A percentile compares a stretch with the other conserved stretches of the same genome.
Evolutionary conservation across 192 early-diverging fungal species (phyloP).

Genomic region (Podila epigama): DNA sequence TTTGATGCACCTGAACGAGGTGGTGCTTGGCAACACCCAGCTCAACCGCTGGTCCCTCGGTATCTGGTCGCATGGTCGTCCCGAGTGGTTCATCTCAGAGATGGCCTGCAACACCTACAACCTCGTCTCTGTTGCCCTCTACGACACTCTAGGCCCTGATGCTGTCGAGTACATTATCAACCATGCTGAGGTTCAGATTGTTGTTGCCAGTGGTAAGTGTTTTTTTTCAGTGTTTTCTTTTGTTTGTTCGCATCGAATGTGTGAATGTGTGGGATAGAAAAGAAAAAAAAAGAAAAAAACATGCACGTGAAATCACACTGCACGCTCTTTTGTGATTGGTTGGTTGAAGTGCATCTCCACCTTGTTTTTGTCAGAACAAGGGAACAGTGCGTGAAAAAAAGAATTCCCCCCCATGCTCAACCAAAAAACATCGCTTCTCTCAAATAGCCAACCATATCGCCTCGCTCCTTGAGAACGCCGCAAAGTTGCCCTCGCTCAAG

Average conservation of each 20-base stretch:
- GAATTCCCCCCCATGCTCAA: too few relatives aligned
- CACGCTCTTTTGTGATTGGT: too few relatives aligned
- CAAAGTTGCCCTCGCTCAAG: constrained; percentile 68
- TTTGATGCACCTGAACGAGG: constrained; percentile 67
- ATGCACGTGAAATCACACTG: too few relatives aligned
- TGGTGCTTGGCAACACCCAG: constrained; percentile 43
- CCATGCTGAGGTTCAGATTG: constrained; percentile 81
- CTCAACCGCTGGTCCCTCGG: constrained; percentile 61
- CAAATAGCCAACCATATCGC: constrained; percentile 47
- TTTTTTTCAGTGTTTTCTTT: background rate
- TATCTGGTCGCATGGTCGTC: constrained; percentile 72
- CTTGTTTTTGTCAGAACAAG: too few relatives aligned
- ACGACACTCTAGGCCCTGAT: constrained; percentile 89
- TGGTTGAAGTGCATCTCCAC: too few relatives aligned
- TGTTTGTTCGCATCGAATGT: background rate
- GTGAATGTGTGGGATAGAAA: background rate
- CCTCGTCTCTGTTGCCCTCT: constrained; percentile 78
- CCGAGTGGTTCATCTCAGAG: constrained; percentile 63
- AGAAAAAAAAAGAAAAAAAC: background rate
- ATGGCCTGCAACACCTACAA: constrained; percentile 64
- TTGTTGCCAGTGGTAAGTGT: constrained; percentile 59
- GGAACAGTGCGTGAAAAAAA: too few relatives aligned
- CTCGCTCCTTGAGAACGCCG: constrained; percentile 58
- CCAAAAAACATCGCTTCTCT: constrained; percentile 67
- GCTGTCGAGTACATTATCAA: constrained; percentile 86